Evolutionary conservation across 176 grass and related monocot genomes (phyloP), one percentile per base, ranked within the genome.

Genomic region (Triticum urartu): DNA sequence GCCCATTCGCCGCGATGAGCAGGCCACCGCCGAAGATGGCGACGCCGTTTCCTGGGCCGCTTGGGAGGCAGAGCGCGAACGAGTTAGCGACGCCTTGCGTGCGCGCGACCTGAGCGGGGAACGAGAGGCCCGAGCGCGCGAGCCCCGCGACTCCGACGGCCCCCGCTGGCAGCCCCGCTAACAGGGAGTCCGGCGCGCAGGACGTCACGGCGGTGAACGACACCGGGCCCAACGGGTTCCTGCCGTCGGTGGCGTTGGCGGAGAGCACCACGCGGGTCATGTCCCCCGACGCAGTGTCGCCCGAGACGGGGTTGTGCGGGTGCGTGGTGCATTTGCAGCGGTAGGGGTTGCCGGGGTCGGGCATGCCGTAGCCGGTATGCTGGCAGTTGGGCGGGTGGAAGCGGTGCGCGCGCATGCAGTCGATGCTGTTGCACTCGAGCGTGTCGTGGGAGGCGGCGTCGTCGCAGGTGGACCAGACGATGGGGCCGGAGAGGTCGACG

Each of bases 61-160:
- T 83, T 3, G 91, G 93, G 83, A 98, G 95, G 79, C 95, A 95
- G 60, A 98, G 88, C 14, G 68, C 85, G 69, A 98, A 93, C 56
- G 62, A 78, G 45, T 72, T 80, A 11, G 84, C 30, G 17, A 91
- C 88, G n/a, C 69, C 78, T 63, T 89, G 86, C n/a, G 70, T 22
- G 17, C 79, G 7, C 3, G 93, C 63, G 18, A 92, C 83, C 80
- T 93, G 91, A 13, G 77, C 79, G 3, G 85, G 89, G 22, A 98
- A 48, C 1, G 93, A 18, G 20, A 93, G 77, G 14, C 4, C 43
- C 0, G 85, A 72, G 20, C 81, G 68, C 13, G 71, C 95, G 26
- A 98, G 86, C 11, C 89, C 93, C 0, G 87, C 95, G 11, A 98
- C 87, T 28, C 95, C 93, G 64, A 68, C 75, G 8, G 85, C 83